Evolutionary conservation across 139 green algal genomes (phyloP).

Genomic region (Asterochloris sp.): DNA sequence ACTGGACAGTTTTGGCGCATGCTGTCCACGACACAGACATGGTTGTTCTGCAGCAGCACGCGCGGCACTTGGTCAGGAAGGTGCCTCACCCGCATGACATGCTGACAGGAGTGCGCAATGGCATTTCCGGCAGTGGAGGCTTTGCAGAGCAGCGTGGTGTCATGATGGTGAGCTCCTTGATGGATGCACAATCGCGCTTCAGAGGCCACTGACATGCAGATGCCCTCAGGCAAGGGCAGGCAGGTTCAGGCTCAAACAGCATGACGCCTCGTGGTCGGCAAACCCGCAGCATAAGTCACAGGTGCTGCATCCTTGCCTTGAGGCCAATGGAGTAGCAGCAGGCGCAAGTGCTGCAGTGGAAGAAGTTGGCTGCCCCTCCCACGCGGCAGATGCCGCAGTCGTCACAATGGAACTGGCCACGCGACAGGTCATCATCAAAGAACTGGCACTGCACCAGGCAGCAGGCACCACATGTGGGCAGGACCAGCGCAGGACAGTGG

Average conservation of each 20-base stretch:
- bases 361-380: conserved; percentile 85
- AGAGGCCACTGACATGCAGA: background rate
- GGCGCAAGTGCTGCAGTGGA: conserved; percentile 90
- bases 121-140: background rate
- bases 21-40: conserved; percentile 86
- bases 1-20: conserved; percentile 90
- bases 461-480: conserved; percentile 40
- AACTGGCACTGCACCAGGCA: conserved; percentile 63
- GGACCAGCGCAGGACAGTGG: too few species aligned
- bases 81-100: background rate
- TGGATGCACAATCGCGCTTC: background rate
- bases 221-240: too few species aligned
- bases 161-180: background rate
- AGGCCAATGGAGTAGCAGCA: conserved; percentile 81
- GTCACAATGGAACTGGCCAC: conserved; percentile 89
- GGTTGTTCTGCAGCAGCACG: conserved; percentile 50
- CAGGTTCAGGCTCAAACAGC: too few species aligned
- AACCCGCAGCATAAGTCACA: background rate
- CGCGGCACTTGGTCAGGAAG: background rate
- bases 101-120: too few species aligned
- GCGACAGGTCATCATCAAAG: conserved; percentile 83
- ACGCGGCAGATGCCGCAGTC: conserved; percentile 87
- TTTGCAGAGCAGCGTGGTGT: background rate
- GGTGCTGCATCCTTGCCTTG: conserved; percentile 22
- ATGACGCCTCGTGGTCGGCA: too few species aligned